A percentile compares a stretch with the other conserved stretches of the same genome.
phyloP scores from a whole-genome alignment of 345 rosid species.

The Eucalyptus tenuipes region DNA sequence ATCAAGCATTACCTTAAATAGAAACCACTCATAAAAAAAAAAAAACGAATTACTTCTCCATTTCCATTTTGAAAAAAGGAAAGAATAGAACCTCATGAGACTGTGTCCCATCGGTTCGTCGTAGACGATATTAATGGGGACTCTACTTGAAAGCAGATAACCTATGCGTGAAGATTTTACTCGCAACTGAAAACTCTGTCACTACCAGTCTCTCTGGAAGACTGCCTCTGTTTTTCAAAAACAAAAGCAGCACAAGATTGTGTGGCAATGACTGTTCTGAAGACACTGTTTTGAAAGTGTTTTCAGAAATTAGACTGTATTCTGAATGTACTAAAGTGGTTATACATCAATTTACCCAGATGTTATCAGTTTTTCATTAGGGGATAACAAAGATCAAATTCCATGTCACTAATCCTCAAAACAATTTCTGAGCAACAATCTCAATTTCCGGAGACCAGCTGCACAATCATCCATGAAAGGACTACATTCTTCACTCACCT shows the following conservation, averaged over 20 bases:
- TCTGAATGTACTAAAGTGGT: not conserved
- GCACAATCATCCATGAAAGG: not conserved
- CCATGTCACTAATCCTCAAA: not conserved
- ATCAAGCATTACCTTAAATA: not conserved
- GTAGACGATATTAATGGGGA: not conserved
- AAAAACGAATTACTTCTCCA: not conserved
- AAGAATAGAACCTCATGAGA: not conserved
- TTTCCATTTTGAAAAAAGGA: not conserved
- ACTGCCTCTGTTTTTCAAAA: not conserved
- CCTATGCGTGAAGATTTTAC: not conserved
- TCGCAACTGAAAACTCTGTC: not conserved
- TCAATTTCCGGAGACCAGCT: not conserved
- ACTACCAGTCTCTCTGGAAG: not conserved
- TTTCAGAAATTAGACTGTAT: not conserved
- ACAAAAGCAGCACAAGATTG: not conserved
- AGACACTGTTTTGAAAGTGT: not conserved
- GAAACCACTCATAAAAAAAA: not conserved
- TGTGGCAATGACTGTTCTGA: not conserved
- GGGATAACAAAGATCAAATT: not conserved
- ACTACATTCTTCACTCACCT: conserved; percentile 20
- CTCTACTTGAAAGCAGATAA: not conserved
- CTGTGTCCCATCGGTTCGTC: not conserved
- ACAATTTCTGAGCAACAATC: not conserved
- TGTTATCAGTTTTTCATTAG: not conserved
- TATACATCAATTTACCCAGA: not conserved